Conservation (phyloP, 768 basidiomycete species). For the Neoboletus magnificus region DNA sequence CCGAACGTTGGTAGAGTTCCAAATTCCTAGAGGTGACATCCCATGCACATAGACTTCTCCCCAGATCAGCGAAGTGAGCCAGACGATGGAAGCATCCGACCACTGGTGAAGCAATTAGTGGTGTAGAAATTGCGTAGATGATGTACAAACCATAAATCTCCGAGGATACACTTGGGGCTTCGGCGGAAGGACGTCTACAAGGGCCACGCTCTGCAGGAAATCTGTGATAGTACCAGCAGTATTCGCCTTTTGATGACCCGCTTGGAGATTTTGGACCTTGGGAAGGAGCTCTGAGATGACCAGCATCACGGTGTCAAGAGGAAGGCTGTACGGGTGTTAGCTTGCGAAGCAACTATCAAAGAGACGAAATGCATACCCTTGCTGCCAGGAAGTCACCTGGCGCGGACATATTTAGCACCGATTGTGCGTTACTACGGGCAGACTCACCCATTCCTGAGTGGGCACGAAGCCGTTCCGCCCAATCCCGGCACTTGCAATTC, state of each 20-base stretch:
- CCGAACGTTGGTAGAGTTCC: conserved; percentile 87
- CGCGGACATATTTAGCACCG: not conserved
- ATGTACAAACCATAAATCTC: conserved; percentile 63
- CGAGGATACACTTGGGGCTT: conserved; percentile 63
- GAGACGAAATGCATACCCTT: conserved; percentile 58
- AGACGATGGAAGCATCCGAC: conserved; percentile 88
- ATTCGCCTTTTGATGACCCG: conserved; percentile 57
- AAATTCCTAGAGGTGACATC: conserved; percentile 82
- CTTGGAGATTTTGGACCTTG: conserved; percentile 78
- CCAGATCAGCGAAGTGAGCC: conserved; percentile 94
- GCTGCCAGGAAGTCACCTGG: conserved; percentile 91
- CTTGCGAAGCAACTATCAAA: not conserved
- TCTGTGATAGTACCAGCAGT: conserved; percentile 70
- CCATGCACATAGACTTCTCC: conserved; percentile 92
- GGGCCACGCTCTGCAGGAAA: conserved; percentile 64
- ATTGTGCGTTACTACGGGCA: not conserved
- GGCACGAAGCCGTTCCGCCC: conserved; percentile 92
- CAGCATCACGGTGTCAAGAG: conserved; percentile 83
- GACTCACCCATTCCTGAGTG: conserved; percentile 90
- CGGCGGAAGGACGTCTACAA: conserved; percentile 74
- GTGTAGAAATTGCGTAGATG: not conserved
- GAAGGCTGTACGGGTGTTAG: conserved; percentile 52
- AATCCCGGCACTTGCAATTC: conserved; percentile 62
- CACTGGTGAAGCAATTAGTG: conserved; percentile 48
- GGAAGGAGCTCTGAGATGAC: conserved; percentile 86